Evolutionary conservation across 257 asterid species (phyloP).

Genomic region (Thymus mandschuricus): DNA sequence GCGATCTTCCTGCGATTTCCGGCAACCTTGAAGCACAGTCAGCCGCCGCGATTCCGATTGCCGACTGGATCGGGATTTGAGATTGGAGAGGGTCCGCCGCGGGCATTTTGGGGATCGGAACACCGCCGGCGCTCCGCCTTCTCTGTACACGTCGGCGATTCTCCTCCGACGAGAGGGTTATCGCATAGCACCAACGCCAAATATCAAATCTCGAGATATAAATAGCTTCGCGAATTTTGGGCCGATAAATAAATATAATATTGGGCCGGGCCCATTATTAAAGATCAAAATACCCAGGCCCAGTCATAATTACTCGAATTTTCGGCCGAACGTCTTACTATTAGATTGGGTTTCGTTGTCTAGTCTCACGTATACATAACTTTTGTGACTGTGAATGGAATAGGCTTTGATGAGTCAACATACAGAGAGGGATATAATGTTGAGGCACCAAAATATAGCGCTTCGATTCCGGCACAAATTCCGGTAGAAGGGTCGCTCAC

Average conservation of each 20-base stretch:
- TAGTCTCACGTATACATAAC: no score
- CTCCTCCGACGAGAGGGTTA: constrained; percentile 48
- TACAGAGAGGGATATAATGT: no score
- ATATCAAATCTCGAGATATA: neutral
- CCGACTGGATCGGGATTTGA: constrained; percentile 46
- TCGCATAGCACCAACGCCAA: constrained; percentile 44
- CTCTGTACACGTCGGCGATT: constrained; percentile 74
- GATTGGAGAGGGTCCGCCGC: constrained; percentile 74
- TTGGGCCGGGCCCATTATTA: neutral
- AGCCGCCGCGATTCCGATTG: constrained; percentile 38
- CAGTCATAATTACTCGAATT: neutral
- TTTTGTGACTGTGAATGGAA: no score
- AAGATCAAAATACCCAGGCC: neutral
- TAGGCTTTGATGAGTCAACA: no score
- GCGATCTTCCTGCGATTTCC: constrained; percentile 89
- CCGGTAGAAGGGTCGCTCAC: no score
- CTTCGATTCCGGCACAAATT: no score
- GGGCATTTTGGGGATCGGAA: constrained; percentile 96
- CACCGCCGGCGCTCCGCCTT: constrained; percentile 98
- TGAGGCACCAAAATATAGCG: no score
- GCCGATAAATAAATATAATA: neutral
- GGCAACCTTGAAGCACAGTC: constrained; percentile 81
- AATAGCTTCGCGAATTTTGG: neutral
- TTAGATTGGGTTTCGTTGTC: no score
- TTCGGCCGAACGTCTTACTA: no score